Evolutionary conservation across 1,284 basidiomycete genomes (phyloP).

Genomic region (Volvariella surrecta): DNA sequence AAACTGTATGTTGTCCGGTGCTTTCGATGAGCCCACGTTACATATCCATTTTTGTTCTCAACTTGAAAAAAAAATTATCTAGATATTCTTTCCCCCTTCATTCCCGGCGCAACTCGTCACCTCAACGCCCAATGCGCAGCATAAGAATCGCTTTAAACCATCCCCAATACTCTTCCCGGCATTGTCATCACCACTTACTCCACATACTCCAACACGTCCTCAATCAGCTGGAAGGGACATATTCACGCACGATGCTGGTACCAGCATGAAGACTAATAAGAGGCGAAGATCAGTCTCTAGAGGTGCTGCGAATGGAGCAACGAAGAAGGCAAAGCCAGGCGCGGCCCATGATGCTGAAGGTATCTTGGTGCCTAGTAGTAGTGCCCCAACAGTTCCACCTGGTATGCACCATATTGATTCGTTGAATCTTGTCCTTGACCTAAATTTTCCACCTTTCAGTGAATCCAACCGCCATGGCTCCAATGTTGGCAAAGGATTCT

Average conservation of each 20-base stretch:
- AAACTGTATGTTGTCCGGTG: conserved; percentile 14
- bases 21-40: neutral
- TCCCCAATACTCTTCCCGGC: conserved; percentile 13
- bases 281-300: too few species aligned
- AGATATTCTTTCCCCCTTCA: conserved; percentile 23
- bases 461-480: too few species aligned
- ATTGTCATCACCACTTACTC: conserved; percentile 8
- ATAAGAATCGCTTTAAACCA: conserved; percentile 13
- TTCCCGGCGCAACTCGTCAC: conserved; percentile 18
- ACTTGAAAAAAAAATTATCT: neutral
- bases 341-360: too few species aligned
- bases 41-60: conserved; percentile 3
- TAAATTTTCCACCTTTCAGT: too few species aligned
- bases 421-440: too few species aligned
- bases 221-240: neutral
- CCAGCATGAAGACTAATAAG: too few species aligned
- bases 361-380: too few species aligned
- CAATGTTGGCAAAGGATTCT: too few species aligned
- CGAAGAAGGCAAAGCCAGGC: too few species aligned
- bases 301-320: too few species aligned
- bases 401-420: neutral
- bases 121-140: conserved; percentile 18
- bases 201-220: conserved; percentile 6
- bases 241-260: conserved; percentile 2
- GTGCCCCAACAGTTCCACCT: neutral